Base-by-base conservation (phyloP, 345 rosid genomes). In the Tarenaya hassleriana region DNA sequence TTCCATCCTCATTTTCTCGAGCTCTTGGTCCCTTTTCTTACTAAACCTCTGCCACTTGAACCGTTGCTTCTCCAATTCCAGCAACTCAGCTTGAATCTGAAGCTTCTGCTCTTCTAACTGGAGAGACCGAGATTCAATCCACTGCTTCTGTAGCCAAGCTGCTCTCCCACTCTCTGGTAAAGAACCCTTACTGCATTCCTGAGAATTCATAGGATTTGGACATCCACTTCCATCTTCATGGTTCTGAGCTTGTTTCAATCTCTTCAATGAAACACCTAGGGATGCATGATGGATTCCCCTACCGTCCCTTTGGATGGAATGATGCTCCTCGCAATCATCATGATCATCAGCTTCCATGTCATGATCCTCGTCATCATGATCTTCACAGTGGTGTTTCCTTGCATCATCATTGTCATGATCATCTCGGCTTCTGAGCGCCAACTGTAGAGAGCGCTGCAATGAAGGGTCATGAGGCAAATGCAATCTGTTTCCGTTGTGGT, bases 381-480 rank as follows among this genome's bases (percentile, higher is more conserved):
- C 76, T 47, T 77, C 82, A 61, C 73, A 79, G 49, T 56, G 68
- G 16, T 78, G 90, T 33, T 60, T 76, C 47, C 64, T 74, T 0
- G 73, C 66, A 11, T 45, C 73, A 46, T 21, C 43, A 47, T 59
- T 40, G 21, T 39, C 55, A 50, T 69, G 61, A 44, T 76, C 80
- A 54, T 81, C 89, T 55, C 77, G 64, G 47, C 66, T 73, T 34
- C 41, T 7, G 50, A 89, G 80, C 48, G 78, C 80, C 67, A 76
- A 55, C 45, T 71, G 81, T 29, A 82, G 69, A n/a, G 85, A 81
- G 38, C 67, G 71, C 63, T 80, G 89, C 70, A 89, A 69, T 4
- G 75, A 81, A 16, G 62, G 84, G 50, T 85, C 97, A 73, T 74
- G 92, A 69, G 97, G 97, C 60, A 88, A 72, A 73, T 80, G 87